Evolutionary conservation across 805 yeast genomes (phyloP), one percentile per base, ranked within the genome.

Genomic region (Myxozyma neglecta): DNA sequence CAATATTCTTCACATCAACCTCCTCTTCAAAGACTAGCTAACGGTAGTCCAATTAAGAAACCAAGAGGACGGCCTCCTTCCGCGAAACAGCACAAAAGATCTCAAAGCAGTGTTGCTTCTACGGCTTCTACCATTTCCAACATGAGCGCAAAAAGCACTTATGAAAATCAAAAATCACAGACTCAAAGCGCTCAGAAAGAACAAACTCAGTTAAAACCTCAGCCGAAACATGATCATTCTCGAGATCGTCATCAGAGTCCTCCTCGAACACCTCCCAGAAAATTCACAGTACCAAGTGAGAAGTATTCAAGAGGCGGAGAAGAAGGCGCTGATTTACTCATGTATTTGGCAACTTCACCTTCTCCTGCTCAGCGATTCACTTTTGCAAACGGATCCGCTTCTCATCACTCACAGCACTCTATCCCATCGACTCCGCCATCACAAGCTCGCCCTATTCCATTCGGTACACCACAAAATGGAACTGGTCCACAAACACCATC

Each of bases 291-390:
- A 18, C 14, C 36, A 18, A 13, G 29, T 32, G 39, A 47, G 3
- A 16, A 6, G 13, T 48, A 24, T n/a, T 29, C 16, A n/a, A 37
- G 32, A 11, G 47, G 55, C 37, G 50, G 45, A 24, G 79, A 78
- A 53, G 94, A 88, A 73, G 96, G 96, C 13, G 96, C 96, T 0
- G 93, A 87, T 72, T 75, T 90, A 63, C 79, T 90, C 64, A 82
- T 90, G 83, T 90, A 83, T 73, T 77, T 90, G 68, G 96, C 96
- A 1, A 87, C 92, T 6, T 88, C 94, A 8, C 96, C 96, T 1
- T 83, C 89, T 0, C 88, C 88, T 0, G 83, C 84, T 8, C 73
- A 72, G 60, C 70, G 57, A 13, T 56, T 70, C 18, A 39, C 65
- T 6, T 64, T 63, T 39, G 45, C 53, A 4, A 42, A 50, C 7